A percentile compares a stretch with the other conserved stretches of the same genome.
phyloP scores from a whole-genome alignment of 139 green algal genomes.

The Pleodorina starrii region DNA sequence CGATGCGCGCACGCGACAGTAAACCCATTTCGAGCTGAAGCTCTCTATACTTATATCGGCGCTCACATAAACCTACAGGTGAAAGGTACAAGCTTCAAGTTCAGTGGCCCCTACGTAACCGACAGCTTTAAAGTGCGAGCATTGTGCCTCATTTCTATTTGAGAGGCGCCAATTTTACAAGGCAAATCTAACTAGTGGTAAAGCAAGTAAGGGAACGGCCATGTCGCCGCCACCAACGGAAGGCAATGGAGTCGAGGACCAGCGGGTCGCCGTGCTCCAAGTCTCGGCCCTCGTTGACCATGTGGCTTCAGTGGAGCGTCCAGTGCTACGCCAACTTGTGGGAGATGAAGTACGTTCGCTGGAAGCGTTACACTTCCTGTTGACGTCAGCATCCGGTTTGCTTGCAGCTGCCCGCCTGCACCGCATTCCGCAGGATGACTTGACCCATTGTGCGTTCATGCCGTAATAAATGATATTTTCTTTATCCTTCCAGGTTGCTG shows the following conservation, averaged over 20 bases:
- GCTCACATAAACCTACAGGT: no score
- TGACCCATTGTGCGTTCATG: no score
- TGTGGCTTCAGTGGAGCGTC: neutral
- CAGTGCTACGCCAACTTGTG: neutral
- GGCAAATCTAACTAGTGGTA: neutral
- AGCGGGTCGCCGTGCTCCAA: slow-evolving; percentile 24
- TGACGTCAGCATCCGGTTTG: neutral
- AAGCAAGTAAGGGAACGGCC: neutral
- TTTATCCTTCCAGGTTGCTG: slow-evolving; percentile 56
- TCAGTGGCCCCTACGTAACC: no score
- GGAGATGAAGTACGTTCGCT: slow-evolving; percentile 9
- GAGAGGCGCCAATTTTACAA: neutral
- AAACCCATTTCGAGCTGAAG: no score
- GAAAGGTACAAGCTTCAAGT: no score
- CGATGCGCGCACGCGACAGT: no score
- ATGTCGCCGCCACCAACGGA: slow-evolving; percentile 14
- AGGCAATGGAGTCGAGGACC: no score
- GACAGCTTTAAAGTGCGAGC: neutral
- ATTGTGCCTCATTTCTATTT: neutral
- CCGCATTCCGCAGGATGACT: no score
- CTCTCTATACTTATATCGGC: no score
- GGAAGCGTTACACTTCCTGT: neutral
- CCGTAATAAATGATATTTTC: no score
- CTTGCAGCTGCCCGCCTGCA: no score
- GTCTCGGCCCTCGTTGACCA: slow-evolving; percentile 28